Evolutionary conservation across 2,329 filamentous ascomycete species (phyloP).

Genomic region (Talaromyces sp.): DNA sequence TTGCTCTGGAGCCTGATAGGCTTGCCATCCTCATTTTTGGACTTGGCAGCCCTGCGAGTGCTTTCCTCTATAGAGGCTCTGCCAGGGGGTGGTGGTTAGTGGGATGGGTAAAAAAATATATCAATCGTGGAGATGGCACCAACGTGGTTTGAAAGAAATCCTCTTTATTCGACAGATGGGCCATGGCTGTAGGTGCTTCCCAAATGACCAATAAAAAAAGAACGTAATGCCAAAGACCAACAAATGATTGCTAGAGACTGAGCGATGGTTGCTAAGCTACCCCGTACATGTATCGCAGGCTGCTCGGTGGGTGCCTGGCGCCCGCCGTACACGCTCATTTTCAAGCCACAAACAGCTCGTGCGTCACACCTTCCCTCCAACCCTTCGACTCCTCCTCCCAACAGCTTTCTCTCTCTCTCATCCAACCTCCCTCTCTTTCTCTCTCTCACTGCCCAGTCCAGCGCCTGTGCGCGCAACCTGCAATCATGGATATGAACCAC

Average conservation of each 20-base stretch:
- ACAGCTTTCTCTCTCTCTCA: neutral
- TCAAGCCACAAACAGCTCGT: constrained; percentile 18
- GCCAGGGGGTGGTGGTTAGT: constrained; percentile 7
- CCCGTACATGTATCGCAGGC: neutral
- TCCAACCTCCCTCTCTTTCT: constrained; percentile 14
- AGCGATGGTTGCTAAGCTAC: neutral
- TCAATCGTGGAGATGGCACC: constrained; percentile 25
- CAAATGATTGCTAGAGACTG: neutral
- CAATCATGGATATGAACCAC: constrained; percentile 46
- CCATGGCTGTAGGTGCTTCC: constrained; percentile 39
- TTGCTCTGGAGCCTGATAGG: constrained; percentile 81
- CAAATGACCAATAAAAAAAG: neutral
- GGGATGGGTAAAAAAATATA: constrained; percentile 10
- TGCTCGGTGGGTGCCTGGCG: constrained; percentile 1
- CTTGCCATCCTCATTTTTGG: constrained; percentile 76
- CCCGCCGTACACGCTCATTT: constrained; percentile 14
- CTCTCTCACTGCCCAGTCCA: constrained; percentile 10
- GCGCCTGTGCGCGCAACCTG: constrained; percentile 30
- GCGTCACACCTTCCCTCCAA: constrained; percentile 18
- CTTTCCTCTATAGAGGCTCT: constrained; percentile 47
- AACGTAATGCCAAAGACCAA: neutral
- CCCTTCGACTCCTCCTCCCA: constrained; percentile 5
- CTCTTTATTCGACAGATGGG: constrained; percentile 66
- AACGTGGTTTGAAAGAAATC: constrained; percentile 94
- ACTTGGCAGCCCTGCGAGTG: constrained; percentile 62